phyloP scores from a whole-genome alignment of 208 protist species.

The Vickermania ingenoplastis region DNA sequence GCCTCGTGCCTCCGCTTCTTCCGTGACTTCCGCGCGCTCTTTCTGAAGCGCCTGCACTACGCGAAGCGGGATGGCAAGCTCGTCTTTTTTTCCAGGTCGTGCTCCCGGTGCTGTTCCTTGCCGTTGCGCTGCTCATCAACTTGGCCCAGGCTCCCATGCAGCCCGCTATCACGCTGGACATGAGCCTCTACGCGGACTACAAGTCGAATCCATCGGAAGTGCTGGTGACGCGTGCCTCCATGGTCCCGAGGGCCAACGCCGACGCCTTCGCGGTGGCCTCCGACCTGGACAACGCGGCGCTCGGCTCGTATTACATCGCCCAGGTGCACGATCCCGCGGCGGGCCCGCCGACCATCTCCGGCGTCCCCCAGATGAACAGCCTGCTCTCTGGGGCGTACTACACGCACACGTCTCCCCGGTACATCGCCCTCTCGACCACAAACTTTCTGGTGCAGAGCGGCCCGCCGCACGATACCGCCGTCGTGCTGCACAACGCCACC shows the following conservation, averaged over 20 bases:
- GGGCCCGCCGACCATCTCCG: too few relatives aligned
- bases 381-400: conserved; percentile 64
- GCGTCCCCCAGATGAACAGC: conserved; percentile 59
- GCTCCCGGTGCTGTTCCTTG: conserved; percentile 60
- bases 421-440: conserved; percentile 36
- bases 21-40: conserved; percentile 55
- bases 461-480: conserved; percentile 12
- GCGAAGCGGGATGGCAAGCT: conserved; percentile 62
- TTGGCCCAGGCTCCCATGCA: conserved; percentile 39
- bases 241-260: not conserved
- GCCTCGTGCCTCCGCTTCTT: conserved; percentile 18
- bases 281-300: too few relatives aligned
- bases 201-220: too few relatives aligned
- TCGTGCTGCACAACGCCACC: conserved; percentile 55
- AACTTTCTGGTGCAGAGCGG: conserved; percentile 14
- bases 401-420: conserved; percentile 23
- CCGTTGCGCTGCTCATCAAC: conserved; percentile 62
- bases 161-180: conserved; percentile 47
- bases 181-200: conserved; percentile 43
- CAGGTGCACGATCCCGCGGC: conserved; percentile 49
- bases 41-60: conserved; percentile 70
- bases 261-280: not conserved
- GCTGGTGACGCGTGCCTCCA: too few relatives aligned
- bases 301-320: conserved; percentile 54
- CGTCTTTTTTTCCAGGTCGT: conserved; percentile 68